These are phyloP conservation scores for Saksenaea oblongispora DNA, from an alignment of 371 early-diverging fungal genomes.

Conservation along the genomic window DNA sequence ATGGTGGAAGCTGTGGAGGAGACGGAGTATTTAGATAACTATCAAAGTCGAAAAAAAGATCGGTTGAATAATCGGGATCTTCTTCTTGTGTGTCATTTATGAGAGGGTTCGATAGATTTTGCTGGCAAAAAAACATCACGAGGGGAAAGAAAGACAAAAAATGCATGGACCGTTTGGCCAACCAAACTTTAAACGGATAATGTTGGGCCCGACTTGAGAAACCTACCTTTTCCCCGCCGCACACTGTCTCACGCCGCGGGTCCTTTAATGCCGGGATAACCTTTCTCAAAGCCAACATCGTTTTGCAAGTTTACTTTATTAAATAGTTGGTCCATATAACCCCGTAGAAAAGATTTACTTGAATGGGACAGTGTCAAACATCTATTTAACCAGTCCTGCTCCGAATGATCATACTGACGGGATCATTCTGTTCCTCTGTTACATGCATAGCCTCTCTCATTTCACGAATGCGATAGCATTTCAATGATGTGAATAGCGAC, in stretches of 20 bases:
- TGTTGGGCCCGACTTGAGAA: neutral
- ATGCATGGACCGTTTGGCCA: constrained; percentile 2
- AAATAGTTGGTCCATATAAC: no score
- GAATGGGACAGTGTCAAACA: no score
- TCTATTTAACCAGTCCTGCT: no score
- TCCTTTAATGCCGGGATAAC: neutral
- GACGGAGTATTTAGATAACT: neutral
- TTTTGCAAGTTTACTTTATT: no score
- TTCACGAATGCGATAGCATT: no score
- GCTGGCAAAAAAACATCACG: neutral
- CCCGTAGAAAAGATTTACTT: no score
- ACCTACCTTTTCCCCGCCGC: neutral
- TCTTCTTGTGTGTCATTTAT: neutral
- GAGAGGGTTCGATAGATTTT: neutral
- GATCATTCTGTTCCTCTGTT: no score
- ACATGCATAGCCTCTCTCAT: no score
- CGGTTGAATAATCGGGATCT: neutral
- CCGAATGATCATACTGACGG: no score
- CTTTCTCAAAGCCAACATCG: neutral
- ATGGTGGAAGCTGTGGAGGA: neutral
- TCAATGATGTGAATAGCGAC: no score
- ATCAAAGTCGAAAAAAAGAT: neutral
- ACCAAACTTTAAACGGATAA: constrained; percentile 5
- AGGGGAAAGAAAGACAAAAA: neutral
- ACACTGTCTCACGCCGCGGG: neutral